A percentile compares a stretch with the other conserved stretches of the same genome.
Conservation (phyloP, 1,284 basidiomycete genomes). For the Butyriboletus appendiculatus region DNA sequence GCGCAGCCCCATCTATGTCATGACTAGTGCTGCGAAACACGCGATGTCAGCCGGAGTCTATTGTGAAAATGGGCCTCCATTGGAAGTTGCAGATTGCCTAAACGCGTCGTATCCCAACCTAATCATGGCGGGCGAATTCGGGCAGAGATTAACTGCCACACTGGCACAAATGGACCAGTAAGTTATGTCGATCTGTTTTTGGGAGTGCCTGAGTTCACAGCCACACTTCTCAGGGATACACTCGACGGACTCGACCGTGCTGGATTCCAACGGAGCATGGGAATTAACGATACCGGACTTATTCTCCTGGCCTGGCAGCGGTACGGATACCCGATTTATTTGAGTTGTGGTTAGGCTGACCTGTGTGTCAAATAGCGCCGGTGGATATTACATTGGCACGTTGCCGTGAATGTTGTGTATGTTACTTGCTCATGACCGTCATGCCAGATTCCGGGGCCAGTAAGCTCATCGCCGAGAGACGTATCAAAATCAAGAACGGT, state of each 20-base stretch:
- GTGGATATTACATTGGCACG: constrained; percentile 42
- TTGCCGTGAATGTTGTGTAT: too few species aligned
- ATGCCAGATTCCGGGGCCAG: constrained; percentile 34
- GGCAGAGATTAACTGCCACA: constrained; percentile 1
- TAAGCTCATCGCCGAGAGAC: constrained; percentile 41
- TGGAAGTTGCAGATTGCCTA: constrained; percentile 5
- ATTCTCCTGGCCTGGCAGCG: constrained; percentile 36
- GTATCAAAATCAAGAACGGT: constrained; percentile 44
- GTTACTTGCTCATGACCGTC: not conserved
- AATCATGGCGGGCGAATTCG: constrained; percentile 3
- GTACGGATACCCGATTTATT: not conserved
- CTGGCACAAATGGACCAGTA: constrained; percentile 4
- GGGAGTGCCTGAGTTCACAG: not conserved
- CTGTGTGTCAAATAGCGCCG: constrained; percentile 26
- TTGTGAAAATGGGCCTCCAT: constrained; percentile 5
- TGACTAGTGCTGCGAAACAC: constrained; percentile 4
- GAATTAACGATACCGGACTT: constrained; percentile 40
- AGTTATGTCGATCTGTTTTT: not conserved
- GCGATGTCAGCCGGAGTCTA: constrained; percentile 2
- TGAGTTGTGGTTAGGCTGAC: not conserved
- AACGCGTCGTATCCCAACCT: constrained; percentile 2
- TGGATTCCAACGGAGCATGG: constrained; percentile 43
- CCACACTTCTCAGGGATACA: not conserved
- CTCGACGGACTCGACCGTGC: constrained; percentile 5
- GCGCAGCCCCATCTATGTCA: constrained; percentile 4